Evolutionary conservation across 2,329 filamentous ascomycete species (phyloP).

Genomic region (Fusarium sp.): DNA sequence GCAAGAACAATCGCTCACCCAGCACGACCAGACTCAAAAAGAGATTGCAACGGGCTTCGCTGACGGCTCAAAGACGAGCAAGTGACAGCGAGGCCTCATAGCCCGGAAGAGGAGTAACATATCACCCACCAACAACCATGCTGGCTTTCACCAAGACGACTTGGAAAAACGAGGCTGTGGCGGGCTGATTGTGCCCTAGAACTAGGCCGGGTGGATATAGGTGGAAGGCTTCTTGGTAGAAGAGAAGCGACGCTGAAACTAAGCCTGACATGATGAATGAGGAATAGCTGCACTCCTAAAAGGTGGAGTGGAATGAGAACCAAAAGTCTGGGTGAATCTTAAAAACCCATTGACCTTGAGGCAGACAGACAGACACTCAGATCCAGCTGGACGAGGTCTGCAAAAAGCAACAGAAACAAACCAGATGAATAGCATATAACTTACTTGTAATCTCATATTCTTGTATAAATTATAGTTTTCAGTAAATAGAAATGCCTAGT

Average conservation of each 20-base stretch:
- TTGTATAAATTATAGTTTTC: not conserved
- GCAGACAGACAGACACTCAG: slow-evolving; percentile 1
- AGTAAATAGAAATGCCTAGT: not conserved
- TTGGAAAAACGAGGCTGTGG: slow-evolving; percentile 26
- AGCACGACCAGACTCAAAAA: slow-evolving; percentile 19
- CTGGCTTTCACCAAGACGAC: slow-evolving; percentile 17
- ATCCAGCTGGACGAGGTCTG: slow-evolving; percentile 25
- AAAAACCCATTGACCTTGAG: slow-evolving; percentile 19
- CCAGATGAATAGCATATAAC: slow-evolving; percentile 16
- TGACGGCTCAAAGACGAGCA: slow-evolving; percentile 29
- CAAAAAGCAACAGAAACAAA: slow-evolving; percentile 16
- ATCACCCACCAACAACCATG: slow-evolving; percentile 27
- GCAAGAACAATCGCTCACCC: slow-evolving; percentile 26
- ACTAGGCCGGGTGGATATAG: slow-evolving; percentile 34
- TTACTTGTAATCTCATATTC: slow-evolving; percentile 8
- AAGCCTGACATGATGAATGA: slow-evolving; percentile 33
- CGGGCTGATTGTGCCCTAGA: slow-evolving; percentile 35
- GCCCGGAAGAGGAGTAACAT: slow-evolving; percentile 26
- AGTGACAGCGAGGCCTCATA: slow-evolving; percentile 36
- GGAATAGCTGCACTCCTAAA: slow-evolving; percentile 32
- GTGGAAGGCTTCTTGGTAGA: slow-evolving; percentile 25
- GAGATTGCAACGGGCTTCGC: slow-evolving; percentile 15
- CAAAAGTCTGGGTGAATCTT: slow-evolving; percentile 24
- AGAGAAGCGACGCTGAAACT: slow-evolving; percentile 29
- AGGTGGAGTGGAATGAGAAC: slow-evolving; percentile 26